Base-by-base conservation (phyloP, 352 stramenopile species). In the Globisporangium mamillatum region DNA sequence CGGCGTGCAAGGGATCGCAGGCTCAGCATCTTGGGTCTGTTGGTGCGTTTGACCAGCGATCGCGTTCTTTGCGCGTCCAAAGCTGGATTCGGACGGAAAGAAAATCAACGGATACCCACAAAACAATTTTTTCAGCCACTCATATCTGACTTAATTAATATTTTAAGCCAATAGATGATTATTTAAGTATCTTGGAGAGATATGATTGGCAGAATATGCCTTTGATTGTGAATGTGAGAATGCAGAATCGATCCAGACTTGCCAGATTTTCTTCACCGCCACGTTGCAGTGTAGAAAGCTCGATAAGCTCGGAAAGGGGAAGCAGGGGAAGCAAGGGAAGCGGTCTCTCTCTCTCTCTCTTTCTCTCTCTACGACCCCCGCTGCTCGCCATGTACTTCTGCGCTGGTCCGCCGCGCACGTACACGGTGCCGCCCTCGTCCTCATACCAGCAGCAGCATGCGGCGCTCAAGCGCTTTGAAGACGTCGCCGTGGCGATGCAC, bases 401-500 rank as follows among this genome's bases (percentile, higher is more conserved):
- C 69, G 86, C 72, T 63, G 86, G 86, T 2, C 86, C 86, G 20
- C 86, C 86, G 66, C 86, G 82, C 66, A 76, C 75, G 54, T 94
- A 90, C 64, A 78, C 78, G 34, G 71, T 69, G 44, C 61, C 52
- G 9, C 41, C 22, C 9, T 55, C 8, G 32, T 24, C 44, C 18
- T 24, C 44, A 9, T 20, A 52, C 18, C 44, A 22, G 27, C 27
- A n/a, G 6, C 60, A 46, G 25, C 54, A 59, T 61, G 56, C 56
- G 3, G 56, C 56, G 2, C 36, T 18, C 36, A 68, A 81, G 25
- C 69, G 69, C 44, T 65, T 70, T 4, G 83, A 91, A 66, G 75
- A 73, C 56, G 82, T 92, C 20, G 76, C 76, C 2, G 18, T 91
- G 61, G 79, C 81, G 29, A 73, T 89, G 65, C 82, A 94, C 55